Evolutionary conservation across 2,329 filamentous ascomycete genomes (phyloP).

Genomic region (Fusarium miscanthi): DNA sequence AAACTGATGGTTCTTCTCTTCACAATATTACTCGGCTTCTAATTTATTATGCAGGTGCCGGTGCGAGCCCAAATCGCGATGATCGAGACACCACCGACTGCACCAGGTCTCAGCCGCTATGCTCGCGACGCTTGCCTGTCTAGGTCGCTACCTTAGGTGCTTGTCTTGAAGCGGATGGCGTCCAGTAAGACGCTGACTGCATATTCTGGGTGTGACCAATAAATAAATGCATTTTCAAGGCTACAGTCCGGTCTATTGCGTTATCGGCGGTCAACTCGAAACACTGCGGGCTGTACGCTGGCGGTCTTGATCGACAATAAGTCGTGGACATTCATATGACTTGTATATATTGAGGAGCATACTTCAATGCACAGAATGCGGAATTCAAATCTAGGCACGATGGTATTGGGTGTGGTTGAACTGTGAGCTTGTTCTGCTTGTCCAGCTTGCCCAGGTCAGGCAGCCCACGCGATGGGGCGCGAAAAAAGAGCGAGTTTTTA

Average conservation of each 20-base stretch:
- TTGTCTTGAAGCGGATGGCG: background rate
- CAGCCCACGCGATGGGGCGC: background rate
- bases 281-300: background rate
- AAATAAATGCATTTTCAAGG: background rate
- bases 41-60: background rate
- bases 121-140: background rate
- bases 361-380: background rate
- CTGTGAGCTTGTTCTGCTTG: background rate
- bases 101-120: background rate
- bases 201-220: background rate
- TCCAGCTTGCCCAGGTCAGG: background rate
- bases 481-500: slow-evolving; percentile 17
- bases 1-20: accelerated
- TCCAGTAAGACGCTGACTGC: background rate
- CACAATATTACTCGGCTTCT: background rate
- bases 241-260: background rate
- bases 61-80: too few species aligned
- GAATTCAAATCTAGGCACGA: accelerated
- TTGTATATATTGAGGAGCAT: accelerated
- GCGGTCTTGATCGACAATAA: background rate
- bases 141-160: too few species aligned
- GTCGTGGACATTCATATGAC: accelerated
- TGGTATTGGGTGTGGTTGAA: background rate
- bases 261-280: background rate
- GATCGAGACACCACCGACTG: too few species aligned